A percentile compares a stretch with the other conserved stretches of the same genome.
Evolutionary conservation across 768 basidiomycete species (phyloP).

Genomic region (Baorangia bicolor): DNA sequence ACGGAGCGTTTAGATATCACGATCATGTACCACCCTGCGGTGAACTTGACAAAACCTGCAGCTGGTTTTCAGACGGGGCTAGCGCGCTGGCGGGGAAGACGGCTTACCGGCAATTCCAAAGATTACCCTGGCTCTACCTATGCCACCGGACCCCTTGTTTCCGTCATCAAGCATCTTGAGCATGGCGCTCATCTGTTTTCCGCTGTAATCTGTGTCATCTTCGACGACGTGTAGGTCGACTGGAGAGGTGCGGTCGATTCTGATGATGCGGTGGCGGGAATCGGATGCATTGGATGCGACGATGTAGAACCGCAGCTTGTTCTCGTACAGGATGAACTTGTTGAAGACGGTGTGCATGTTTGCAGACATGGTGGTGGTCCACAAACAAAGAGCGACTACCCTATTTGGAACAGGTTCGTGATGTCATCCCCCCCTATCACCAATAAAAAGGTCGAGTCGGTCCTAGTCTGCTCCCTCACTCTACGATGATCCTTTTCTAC

Average conservation of each 20-base stretch:
- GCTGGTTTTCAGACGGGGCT: background rate
- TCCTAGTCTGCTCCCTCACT: background rate
- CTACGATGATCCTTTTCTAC: conserved; percentile 17
- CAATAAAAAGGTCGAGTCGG: conserved; percentile 2
- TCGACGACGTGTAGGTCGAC: conserved; percentile 77
- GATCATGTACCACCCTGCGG: conserved; percentile 95
- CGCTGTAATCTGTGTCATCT: conserved; percentile 85
- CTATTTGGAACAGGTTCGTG: conserved; percentile 12
- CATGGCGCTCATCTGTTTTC: conserved; percentile 86
- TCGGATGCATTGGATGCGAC: conserved; percentile 89
- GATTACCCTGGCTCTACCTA: conserved; percentile 75
- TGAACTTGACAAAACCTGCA: conserved; percentile 88
- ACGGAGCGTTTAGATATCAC: conserved; percentile 86
- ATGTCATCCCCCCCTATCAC: conserved; percentile 28
- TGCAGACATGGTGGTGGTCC: background rate
- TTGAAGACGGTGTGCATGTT: conserved; percentile 41
- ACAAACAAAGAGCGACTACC: background rate
- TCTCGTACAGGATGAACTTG: conserved; percentile 94
- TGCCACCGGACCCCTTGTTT: conserved; percentile 82
- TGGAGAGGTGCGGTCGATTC: conserved; percentile 85
- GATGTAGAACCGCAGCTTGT: conserved; percentile 85
- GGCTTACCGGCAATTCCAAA: conserved; percentile 78
- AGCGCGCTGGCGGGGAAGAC: background rate
- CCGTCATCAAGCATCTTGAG: conserved; percentile 96
- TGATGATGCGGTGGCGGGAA: conserved; percentile 86